These are phyloP conservation scores for Groenewaldozyma auringiensis DNA, from an alignment of 1,139 yeast species.

Conservation along the genomic window DNA sequence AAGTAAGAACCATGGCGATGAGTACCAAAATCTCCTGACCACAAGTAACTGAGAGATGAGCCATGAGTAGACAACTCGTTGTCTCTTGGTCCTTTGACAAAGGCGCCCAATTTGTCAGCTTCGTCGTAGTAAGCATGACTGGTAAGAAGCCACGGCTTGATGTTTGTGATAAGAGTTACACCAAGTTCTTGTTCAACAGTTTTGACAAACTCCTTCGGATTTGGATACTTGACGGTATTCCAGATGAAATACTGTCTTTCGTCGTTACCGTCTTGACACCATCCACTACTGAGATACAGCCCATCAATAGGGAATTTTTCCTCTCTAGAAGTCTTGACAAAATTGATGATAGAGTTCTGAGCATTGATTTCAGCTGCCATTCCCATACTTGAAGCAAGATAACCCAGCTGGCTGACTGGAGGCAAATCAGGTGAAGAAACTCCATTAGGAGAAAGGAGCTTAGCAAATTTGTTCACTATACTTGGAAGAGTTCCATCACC, in stretches of 20 bases:
- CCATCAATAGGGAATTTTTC: constrained; percentile 11
- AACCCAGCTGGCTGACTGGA: constrained; percentile 10
- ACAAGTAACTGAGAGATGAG: constrained; percentile 7
- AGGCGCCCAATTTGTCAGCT: constrained; percentile 9
- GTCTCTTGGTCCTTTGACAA: constrained; percentile 9
- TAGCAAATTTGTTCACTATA: constrained; percentile 6
- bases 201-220: constrained; percentile 8
- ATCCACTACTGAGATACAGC: constrained; percentile 9
- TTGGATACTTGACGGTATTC: constrained; percentile 9
- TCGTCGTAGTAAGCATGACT: constrained; percentile 7
- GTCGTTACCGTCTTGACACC: constrained; percentile 10
- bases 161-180: constrained; percentile 9
- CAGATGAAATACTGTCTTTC: constrained; percentile 9
- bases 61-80: constrained; percentile 6
- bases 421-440: constrained; percentile 8
- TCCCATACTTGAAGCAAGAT: constrained; percentile 8
- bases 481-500: constrained; percentile 12
- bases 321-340: constrained; percentile 6
- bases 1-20: constrained; percentile 9
- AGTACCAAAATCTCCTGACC: constrained; percentile 10
- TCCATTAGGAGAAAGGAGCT: constrained; percentile 8
- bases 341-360: constrained; percentile 6
- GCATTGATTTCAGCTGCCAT: constrained; percentile 11
- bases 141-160: constrained; percentile 11
- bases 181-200: constrained; percentile 9